Evolutionary conservation across 352 stramenopile genomes (phyloP).

Genomic region (Phytophthora tentaculata): DNA sequence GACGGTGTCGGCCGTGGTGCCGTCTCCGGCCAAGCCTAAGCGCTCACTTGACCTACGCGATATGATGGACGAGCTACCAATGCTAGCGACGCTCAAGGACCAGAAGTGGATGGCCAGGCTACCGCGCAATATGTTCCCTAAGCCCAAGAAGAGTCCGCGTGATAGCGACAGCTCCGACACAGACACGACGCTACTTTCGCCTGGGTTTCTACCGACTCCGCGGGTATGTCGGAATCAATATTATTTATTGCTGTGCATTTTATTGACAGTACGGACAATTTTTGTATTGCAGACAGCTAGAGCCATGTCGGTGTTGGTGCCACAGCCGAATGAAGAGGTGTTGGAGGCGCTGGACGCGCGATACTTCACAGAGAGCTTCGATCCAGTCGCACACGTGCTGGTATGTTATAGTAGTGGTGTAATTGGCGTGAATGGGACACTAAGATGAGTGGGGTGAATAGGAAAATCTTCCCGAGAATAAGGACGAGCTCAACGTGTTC

Average conservation of each 20-base stretch:
- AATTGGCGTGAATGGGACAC: background rate
- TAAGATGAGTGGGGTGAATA: constrained; percentile 23
- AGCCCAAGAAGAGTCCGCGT: constrained; percentile 29
- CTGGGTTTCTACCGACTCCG: constrained; percentile 45
- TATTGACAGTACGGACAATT: constrained; percentile 7
- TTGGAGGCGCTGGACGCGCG: constrained; percentile 75
- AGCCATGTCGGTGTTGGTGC: constrained; percentile 70
- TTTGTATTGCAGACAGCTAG: constrained; percentile 37
- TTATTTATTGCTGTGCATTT: background rate
- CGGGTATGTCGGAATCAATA: constrained; percentile 24
- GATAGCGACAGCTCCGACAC: constrained; percentile 21
- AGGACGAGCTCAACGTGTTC: constrained; percentile 64
- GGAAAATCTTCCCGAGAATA: constrained; percentile 66
- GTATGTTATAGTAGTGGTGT: constrained; percentile 28
- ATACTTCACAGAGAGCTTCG: constrained; percentile 86
- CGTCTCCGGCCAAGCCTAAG: constrained; percentile 22
- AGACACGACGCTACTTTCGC: constrained; percentile 32
- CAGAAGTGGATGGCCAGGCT: constrained; percentile 73
- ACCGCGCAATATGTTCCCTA: constrained; percentile 43
- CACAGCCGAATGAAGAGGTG: constrained; percentile 67
- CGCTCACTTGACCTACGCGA: constrained; percentile 54
- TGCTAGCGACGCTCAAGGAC: constrained; percentile 60
- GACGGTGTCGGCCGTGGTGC: constrained; percentile 17
- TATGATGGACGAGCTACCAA: constrained; percentile 69
- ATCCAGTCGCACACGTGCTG: constrained; percentile 70